Evolutionary conservation across 352 stramenopile species (phyloP).

Genomic region (Phytophthora pini): DNA sequence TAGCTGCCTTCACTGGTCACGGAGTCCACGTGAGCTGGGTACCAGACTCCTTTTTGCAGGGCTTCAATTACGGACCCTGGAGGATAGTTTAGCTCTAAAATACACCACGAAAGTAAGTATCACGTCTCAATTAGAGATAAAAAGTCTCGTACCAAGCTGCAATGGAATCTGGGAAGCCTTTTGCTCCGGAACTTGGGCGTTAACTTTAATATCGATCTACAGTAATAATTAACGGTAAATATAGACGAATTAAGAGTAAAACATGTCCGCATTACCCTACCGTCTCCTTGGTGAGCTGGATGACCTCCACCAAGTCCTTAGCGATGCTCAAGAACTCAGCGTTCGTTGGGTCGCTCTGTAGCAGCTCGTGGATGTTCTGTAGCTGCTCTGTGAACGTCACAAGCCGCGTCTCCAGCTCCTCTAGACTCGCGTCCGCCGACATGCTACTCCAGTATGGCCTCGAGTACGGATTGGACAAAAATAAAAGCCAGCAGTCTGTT

Average conservation of each 20-base stretch:
- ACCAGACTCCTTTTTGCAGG: constrained; percentile 72
- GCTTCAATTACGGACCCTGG: constrained; percentile 66
- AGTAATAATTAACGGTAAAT: constrained; percentile 9
- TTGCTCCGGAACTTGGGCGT: neutral
- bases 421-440: constrained; percentile 51
- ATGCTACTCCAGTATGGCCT: constrained; percentile 11
- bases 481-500: neutral
- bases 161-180: constrained; percentile 5
- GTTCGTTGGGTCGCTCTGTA: constrained; percentile 76
- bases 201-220: constrained; percentile 51
- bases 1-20: constrained; percentile 60
- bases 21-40: constrained; percentile 68
- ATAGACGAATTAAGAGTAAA: constrained; percentile 5
- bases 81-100: constrained; percentile 47
- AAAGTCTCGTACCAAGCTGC: constrained; percentile 22
- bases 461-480: constrained; percentile 11
- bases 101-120: constrained; percentile 3
- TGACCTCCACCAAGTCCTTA: constrained; percentile 83
- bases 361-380: constrained; percentile 80
- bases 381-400: constrained; percentile 85
- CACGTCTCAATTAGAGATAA: neutral
- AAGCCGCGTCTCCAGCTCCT: constrained; percentile 80
- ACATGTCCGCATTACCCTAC: constrained; percentile 21
- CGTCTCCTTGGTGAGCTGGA: constrained; percentile 87
- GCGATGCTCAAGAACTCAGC: constrained; percentile 79